phyloP scores from a whole-genome alignment of 352 stramenopile species.

The Phytophthora ramorum region DNA sequence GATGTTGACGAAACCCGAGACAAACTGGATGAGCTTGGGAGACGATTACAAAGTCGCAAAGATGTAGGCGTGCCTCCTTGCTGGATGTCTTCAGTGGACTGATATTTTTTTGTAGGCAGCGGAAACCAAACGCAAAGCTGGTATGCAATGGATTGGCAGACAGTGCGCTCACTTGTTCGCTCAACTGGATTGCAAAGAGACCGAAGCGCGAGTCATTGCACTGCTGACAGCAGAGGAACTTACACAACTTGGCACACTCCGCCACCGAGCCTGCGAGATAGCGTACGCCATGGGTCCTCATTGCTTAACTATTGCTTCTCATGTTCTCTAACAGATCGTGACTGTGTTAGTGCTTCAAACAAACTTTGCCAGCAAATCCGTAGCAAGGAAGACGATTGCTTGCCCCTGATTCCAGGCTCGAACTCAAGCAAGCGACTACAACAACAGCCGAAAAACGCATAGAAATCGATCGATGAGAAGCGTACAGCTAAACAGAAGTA shows the following conservation, averaged over 20 bases:
- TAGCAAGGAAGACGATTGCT: not conserved
- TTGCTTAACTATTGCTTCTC: not conserved
- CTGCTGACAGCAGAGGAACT: conserved; percentile 48
- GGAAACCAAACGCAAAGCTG: conserved; percentile 48
- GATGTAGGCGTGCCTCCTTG: conserved; percentile 27
- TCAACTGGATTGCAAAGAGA: conserved; percentile 68
- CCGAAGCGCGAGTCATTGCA: conserved; percentile 43
- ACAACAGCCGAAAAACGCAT: conserved; percentile 2
- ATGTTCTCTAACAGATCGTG: not conserved
- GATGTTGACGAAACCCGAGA: conserved; percentile 33
- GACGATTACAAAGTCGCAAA: conserved; percentile 24
- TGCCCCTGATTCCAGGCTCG: conserved; percentile 13
- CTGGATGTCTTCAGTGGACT: not conserved
- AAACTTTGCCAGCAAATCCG: conserved; percentile 7
- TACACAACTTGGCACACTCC: conserved; percentile 19
- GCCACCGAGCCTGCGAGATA: conserved; percentile 17
- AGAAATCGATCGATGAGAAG: not conserved
- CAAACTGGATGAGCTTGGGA: conserved; percentile 38
- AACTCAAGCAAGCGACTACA: conserved; percentile 1
- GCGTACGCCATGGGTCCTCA: conserved; percentile 9
- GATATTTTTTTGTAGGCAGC: conserved; percentile 33
- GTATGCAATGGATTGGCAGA: conserved; percentile 60
- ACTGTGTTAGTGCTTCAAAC: not conserved
- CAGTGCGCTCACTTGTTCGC: conserved; percentile 70
- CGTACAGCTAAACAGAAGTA: conserved; percentile 41